These are phyloP conservation scores for Pelargonium australe DNA, from an alignment of 441 rosid genomes.

Conservation along the genomic window DNA sequence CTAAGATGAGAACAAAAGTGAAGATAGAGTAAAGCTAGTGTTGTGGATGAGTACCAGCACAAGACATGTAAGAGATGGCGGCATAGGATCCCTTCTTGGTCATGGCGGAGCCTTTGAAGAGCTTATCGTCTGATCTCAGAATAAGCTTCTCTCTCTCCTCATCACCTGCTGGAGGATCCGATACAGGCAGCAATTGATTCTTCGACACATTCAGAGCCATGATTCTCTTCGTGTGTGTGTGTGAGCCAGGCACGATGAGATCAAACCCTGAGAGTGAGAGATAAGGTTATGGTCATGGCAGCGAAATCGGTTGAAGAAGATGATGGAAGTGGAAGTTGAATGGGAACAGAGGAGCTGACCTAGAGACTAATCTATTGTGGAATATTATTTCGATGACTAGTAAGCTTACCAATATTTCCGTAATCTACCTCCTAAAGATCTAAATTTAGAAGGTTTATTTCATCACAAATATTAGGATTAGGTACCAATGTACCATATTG, in stretches of 20 bases:
- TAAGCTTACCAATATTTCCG: too few relatives aligned
- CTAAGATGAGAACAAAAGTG: not conserved
- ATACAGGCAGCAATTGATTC: constrained; percentile 57
- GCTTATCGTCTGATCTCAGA: constrained; percentile 50
- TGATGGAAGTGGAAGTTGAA: not conserved
- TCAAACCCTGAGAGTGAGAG: not conserved
- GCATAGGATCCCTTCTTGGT: constrained; percentile 81
- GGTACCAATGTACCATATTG: too few relatives aligned
- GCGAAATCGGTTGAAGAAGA: not conserved
- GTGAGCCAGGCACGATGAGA: not conserved
- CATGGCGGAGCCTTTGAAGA: constrained; percentile 88
- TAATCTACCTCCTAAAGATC: too few relatives aligned
- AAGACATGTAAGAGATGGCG: constrained; percentile 83
- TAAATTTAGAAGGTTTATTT: too few relatives aligned
- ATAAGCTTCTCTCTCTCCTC: constrained; percentile 41
- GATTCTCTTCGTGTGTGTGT: not conserved
- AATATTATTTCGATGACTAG: too few relatives aligned
- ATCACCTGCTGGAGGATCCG: constrained; percentile 37
- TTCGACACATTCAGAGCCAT: constrained; percentile 40
- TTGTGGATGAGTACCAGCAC: constrained; percentile 49
- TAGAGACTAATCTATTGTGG: not conserved
- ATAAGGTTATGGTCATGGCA: constrained; percentile 1
- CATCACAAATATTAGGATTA: too few relatives aligned
- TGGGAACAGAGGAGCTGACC: not conserved
- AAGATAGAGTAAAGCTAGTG: not conserved